phyloP scores from a whole-genome alignment of 768 basidiomycete genomes.

The Tylopilus vinaceipallidus region DNA sequence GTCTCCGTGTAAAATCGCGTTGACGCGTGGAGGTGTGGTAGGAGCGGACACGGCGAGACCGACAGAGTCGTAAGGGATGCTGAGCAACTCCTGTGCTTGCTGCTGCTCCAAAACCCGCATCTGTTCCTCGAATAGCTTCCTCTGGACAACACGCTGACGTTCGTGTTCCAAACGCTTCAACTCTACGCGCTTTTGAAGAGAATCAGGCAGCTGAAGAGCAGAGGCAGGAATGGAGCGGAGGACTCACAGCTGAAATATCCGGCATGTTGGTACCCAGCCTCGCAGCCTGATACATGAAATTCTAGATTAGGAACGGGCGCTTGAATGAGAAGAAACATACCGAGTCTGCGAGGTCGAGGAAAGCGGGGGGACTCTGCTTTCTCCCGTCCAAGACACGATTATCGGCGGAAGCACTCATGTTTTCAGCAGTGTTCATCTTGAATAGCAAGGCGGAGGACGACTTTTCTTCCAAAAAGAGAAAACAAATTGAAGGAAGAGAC shows the following conservation, averaged over 20 bases:
- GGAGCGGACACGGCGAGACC: conserved; percentile 83
- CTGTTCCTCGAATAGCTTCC: conserved; percentile 93
- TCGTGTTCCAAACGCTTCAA: conserved; percentile 86
- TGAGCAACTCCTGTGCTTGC: conserved; percentile 83
- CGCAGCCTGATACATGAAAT: conserved; percentile 53
- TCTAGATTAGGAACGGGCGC: conserved; percentile 8
- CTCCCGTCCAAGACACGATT: conserved; percentile 66
- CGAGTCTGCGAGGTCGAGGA: conserved; percentile 91
- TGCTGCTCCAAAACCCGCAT: conserved; percentile 92
- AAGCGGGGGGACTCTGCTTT: conserved; percentile 88
- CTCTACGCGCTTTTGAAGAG: conserved; percentile 67
- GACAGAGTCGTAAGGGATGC: conserved; percentile 63
- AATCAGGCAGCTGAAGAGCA: conserved; percentile 4
- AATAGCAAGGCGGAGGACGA: conserved; percentile 39
- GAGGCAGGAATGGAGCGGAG: not conserved
- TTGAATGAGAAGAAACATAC: conserved; percentile 46
- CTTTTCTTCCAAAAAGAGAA: conserved; percentile 53
- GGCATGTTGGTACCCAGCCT: conserved; percentile 83
- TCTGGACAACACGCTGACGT: conserved; percentile 81
- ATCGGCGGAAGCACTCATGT: conserved; percentile 72
- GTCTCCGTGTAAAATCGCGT: conserved; percentile 64
- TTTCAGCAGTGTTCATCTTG: conserved; percentile 73
- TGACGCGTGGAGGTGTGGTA: conserved; percentile 82
- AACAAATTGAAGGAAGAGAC: conserved; percentile 48
- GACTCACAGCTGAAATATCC: conserved; percentile 81